phyloP scores from a whole-genome alignment of 2,329 filamentous ascomycete genomes.

The Aspergillus sp. region DNA sequence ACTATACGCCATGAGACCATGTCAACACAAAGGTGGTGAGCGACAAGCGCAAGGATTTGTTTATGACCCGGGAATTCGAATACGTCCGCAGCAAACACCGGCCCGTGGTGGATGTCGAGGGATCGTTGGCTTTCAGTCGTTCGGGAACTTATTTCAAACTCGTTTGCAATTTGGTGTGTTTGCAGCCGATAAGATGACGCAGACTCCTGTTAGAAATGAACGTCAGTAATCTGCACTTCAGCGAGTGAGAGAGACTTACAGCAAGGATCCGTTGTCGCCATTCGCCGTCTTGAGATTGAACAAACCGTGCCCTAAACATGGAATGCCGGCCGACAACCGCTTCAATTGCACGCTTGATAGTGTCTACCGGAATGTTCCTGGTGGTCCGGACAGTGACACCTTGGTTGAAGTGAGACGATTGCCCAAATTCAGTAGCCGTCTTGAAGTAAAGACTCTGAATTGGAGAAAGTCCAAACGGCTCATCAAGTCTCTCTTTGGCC shows the following conservation, averaged over 20 bases:
- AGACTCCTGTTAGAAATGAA: constrained; percentile 20
- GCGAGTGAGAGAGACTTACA: constrained; percentile 13
- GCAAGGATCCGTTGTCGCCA: constrained; percentile 28
- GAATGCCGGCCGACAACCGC: constrained; percentile 31
- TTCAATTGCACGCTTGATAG: constrained; percentile 25
- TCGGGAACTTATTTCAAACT: constrained; percentile 22
- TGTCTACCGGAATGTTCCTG: constrained; percentile 20
- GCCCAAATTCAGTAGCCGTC: constrained; percentile 19
- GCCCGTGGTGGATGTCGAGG: constrained; percentile 31
- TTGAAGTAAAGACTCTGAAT: constrained; percentile 34
- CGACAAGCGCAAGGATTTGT: constrained; percentile 18
- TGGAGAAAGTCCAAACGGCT: constrained; percentile 32
- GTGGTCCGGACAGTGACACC: constrained; percentile 32
- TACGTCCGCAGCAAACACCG: constrained; percentile 18
- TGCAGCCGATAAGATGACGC: constrained; percentile 32
- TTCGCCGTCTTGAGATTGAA: constrained; percentile 12
- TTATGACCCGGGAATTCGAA: constrained; percentile 10
- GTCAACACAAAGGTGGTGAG: constrained; percentile 21
- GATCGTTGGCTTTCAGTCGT: constrained; percentile 30
- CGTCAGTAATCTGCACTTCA: constrained; percentile 8
- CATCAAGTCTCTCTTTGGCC: constrained; percentile 24
- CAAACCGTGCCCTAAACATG: constrained; percentile 34
- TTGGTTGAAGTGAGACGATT: constrained; percentile 31
- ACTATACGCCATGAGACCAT: constrained; percentile 32
- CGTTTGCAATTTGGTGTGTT: constrained; percentile 22